Percentiles rank a stretch among this genome's conserved stretches.
phyloP scores from a whole-genome alignment of 2,329 filamentous ascomycete species.

The Fusarium irregulare region DNA sequence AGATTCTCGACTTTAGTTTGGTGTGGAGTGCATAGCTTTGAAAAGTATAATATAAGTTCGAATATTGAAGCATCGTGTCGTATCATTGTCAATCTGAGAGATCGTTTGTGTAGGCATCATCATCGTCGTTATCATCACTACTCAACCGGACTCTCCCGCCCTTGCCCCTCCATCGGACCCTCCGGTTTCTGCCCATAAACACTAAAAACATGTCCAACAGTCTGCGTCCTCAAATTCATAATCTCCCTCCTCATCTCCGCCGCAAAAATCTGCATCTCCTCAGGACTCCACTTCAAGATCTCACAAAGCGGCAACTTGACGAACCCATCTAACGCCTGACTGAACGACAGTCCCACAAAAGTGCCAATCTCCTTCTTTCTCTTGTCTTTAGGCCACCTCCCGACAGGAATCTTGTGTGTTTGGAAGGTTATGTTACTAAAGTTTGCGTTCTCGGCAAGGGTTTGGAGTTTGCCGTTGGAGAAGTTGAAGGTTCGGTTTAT shows the following conservation, averaged over 20 bases:
- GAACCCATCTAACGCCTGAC: conserved; percentile 40
- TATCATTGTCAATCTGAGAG: too few relatives aligned
- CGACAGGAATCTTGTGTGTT: conserved; percentile 33
- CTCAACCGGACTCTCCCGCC: fast-evolving
- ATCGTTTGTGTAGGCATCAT: background rate
- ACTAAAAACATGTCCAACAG: conserved; percentile 30
- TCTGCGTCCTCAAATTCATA: conserved; percentile 29
- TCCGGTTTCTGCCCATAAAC: conserved; percentile 36
- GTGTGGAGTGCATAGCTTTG: background rate
- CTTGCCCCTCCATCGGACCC: fast-evolving
- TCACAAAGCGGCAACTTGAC: conserved; percentile 41
- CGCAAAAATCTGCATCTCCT: conserved; percentile 41
- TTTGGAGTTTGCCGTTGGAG: conserved; percentile 28
- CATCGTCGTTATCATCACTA: background rate
- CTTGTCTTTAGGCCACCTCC: conserved; percentile 36
- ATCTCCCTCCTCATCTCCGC: conserved; percentile 36
- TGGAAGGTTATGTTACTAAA: conserved; percentile 13
- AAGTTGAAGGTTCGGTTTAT: conserved; percentile 38
- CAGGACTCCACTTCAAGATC: conserved; percentile 33
- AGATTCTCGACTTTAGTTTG: background rate
- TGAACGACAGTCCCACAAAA: conserved; percentile 39
- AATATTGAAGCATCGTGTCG: too few relatives aligned
- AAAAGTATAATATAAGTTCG: background rate
- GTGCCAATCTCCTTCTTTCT: conserved; percentile 40
- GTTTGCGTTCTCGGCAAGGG: conserved; percentile 25